Evolutionary conservation across 2,329 filamentous ascomycete species (phyloP).

Genomic region (Colletotrichum australisinense): DNA sequence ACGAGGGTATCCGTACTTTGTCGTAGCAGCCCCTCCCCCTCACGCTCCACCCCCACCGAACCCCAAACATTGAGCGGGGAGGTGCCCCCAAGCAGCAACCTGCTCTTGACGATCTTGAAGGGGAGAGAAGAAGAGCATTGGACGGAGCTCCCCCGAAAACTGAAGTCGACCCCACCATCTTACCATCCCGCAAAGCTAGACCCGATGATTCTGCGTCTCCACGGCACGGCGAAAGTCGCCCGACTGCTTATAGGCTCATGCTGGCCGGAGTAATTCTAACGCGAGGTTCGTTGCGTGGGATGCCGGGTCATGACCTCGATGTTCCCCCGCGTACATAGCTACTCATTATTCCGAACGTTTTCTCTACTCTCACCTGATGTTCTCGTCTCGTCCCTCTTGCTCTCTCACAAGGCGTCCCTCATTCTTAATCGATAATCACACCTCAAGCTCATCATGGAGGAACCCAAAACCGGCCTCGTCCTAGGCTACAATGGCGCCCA

Average conservation of each 20-base stretch:
- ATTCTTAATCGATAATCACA: neutral
- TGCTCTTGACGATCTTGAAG: slow-evolving; percentile 6
- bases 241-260: neutral
- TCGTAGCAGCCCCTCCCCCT: slow-evolving; percentile 12
- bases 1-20: neutral
- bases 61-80: slow-evolving; percentile 7
- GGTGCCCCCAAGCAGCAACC: neutral
- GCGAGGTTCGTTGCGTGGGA: slow-evolving; percentile 21
- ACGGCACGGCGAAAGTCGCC: slow-evolving; percentile 7
- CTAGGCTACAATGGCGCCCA: slow-evolving; percentile 66
- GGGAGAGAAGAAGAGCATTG: neutral
- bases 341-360: neutral
- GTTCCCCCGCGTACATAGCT: neutral
- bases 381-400: neutral
- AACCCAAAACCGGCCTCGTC: slow-evolving; percentile 40
- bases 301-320: slow-evolving; percentile 6
- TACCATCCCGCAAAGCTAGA: neutral
- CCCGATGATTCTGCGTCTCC: neutral
- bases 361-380: neutral
- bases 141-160: neutral
- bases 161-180: slow-evolving; percentile 11
- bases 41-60: slow-evolving; percentile 21
- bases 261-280: slow-evolving; percentile 28
- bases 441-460: slow-evolving; percentile 15
- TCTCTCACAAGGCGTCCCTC: neutral